phyloP scores from a whole-genome alignment of 129 eudicot species.

The Gnaphalium uliginosum region DNA sequence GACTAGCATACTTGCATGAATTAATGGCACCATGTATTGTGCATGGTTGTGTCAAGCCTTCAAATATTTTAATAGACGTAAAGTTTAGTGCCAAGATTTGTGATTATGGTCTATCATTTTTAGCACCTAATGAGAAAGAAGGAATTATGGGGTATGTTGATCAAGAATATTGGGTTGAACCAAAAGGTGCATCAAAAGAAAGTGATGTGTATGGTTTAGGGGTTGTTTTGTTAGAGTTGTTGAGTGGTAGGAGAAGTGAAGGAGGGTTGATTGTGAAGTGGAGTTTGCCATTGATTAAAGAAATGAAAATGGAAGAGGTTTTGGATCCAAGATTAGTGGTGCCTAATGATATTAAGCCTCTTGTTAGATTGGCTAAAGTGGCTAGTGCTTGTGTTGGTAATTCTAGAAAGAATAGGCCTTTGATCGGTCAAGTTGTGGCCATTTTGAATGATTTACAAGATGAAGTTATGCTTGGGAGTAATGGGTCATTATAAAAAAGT shows the following conservation, averaged over 20 bases:
- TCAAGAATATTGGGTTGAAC: constrained; percentile 73
- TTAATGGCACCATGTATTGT: constrained; percentile 58
- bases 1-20: constrained; percentile 80
- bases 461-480: constrained; percentile 32
- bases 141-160: constrained; percentile 82
- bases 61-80: constrained; percentile 73
- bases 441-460: constrained; percentile 69
- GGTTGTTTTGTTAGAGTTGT: constrained; percentile 81
- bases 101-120: constrained; percentile 81
- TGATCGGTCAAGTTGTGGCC: constrained; percentile 55
- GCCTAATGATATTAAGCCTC: constrained; percentile 66
- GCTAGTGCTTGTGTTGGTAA: constrained; percentile 90
- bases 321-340: constrained; percentile 67
- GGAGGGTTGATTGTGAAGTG: constrained; percentile 72
- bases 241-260: constrained; percentile 81
- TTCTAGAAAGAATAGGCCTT: constrained; percentile 71
- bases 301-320: constrained; percentile 60
- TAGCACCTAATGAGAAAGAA: constrained; percentile 54
- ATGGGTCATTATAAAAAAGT: constrained; percentile 24
- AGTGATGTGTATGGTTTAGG: constrained; percentile 94
- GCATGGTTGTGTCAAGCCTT: constrained; percentile 87
- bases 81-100: constrained; percentile 70
- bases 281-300: constrained; percentile 89
- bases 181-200: constrained; percentile 63
- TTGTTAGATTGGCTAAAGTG: constrained; percentile 79